phyloP scores from a whole-genome alignment of 768 basidiomycete species.

The Jaapia argillacea region DNA sequence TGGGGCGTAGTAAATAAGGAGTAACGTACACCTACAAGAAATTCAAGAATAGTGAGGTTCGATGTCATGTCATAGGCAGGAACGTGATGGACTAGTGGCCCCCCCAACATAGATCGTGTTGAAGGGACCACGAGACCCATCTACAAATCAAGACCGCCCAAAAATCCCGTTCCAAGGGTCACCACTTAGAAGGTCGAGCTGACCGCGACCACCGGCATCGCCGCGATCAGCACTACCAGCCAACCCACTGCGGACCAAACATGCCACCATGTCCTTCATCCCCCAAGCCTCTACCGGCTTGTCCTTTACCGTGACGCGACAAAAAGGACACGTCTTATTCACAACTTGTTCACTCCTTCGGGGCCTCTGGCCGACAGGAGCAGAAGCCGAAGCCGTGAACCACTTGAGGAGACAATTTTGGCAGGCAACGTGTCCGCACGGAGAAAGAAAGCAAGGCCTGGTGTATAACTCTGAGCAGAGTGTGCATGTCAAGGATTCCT shows the following conservation, averaged over 20 bases:
- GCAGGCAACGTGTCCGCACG: conserved; percentile 69
- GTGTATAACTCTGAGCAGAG: too few species aligned
- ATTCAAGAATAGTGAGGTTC: too few species aligned
- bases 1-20: too few species aligned
- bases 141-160: too few species aligned
- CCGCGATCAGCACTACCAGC: conserved; percentile 16
- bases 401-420: conserved; percentile 67
- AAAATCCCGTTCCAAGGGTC: conserved; percentile 75
- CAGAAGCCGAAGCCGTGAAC: conserved; percentile 42
- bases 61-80: too few species aligned
- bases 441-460: too few species aligned
- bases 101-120: too few species aligned
- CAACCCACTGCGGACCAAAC: conserved; percentile 44
- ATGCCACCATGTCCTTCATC: conserved; percentile 35
- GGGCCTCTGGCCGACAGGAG: conserved; percentile 21
- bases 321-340: conserved; percentile 37
- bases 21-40: too few species aligned
- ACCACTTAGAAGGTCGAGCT: conserved; percentile 12
- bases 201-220: conserved; percentile 18
- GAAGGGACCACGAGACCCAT: too few species aligned
- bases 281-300: conserved; percentile 38
- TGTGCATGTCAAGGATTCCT: too few species aligned
- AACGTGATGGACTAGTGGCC: too few species aligned
- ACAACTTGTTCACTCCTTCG: too few species aligned
- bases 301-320: conserved; percentile 31